Percentiles rank a stretch among this genome's conserved stretches.
phyloP scores from a whole-genome alignment of 495 filamentous ascomycete genomes.

The Penicillium silybi region DNA sequence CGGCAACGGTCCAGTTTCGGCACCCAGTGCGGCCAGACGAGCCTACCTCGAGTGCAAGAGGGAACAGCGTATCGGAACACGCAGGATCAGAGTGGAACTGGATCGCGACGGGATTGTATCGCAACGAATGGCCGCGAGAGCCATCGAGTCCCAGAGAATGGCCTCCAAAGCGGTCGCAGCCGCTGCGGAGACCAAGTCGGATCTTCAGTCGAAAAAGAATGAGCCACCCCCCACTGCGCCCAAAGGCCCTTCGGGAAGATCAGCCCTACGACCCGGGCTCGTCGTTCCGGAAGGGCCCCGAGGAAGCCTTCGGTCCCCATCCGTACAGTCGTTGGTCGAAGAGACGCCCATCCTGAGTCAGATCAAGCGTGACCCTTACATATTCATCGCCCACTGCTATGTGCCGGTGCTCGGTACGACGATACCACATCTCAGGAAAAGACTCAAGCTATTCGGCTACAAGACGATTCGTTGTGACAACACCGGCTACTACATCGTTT shows the following conservation, averaged over 20 bases:
- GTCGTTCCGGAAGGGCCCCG: slow-evolving; percentile 48
- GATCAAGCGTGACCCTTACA: slow-evolving; percentile 79
- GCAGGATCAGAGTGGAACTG: slow-evolving; percentile 72
- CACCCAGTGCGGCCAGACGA: slow-evolving; percentile 69
- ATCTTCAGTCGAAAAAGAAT: slow-evolving; percentile 37
- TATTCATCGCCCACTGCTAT: slow-evolving; percentile 82
- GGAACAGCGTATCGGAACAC: slow-evolving; percentile 68
- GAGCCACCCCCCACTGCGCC: slow-evolving; percentile 78
- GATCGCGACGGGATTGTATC: slow-evolving; percentile 85
- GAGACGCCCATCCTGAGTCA: slow-evolving; percentile 57
- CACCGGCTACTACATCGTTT: slow-evolving; percentile 87
- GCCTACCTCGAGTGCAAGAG: slow-evolving; percentile 59
- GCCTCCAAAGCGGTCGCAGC: slow-evolving; percentile 33
- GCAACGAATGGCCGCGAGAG: slow-evolving; percentile 63
- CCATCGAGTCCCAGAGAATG: slow-evolving; percentile 61
- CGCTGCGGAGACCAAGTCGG: slow-evolving; percentile 23
- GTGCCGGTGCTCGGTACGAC: slow-evolving; percentile 86
- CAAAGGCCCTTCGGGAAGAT: slow-evolving; percentile 76
- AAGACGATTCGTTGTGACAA: slow-evolving; percentile 75
- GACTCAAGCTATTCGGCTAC: slow-evolving; percentile 72
- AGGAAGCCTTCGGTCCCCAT: slow-evolving; percentile 38
- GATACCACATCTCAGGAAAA: slow-evolving; percentile 79
- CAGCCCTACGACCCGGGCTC: slow-evolving; percentile 34
- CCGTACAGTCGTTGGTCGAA: slow-evolving; percentile 50
- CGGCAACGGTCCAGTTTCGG: slow-evolving; percentile 51